Evolutionary conservation across 495 filamentous ascomycete genomes (phyloP).

Genomic region (Hypomontagnella monticulosa): DNA sequence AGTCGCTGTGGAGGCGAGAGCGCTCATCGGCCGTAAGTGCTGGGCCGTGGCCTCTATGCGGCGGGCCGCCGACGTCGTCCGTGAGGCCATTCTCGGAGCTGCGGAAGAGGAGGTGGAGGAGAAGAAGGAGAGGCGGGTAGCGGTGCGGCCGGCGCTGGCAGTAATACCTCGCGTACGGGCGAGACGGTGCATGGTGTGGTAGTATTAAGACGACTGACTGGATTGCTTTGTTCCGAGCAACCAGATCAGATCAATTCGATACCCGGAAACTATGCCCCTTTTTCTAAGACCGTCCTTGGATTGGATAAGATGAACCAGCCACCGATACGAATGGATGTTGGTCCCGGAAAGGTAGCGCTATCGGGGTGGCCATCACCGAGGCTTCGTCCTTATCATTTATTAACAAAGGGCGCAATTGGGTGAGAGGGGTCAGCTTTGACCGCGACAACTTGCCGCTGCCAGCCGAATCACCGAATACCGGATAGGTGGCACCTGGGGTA

Average conservation of each 20-base stretch:
- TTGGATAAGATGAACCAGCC: conserved; percentile 14
- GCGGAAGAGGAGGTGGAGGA: conserved; percentile 28
- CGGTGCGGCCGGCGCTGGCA: conserved; percentile 44
- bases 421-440: conserved; percentile 25
- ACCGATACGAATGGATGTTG: conserved; percentile 1
- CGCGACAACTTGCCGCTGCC: conserved; percentile 18
- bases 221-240: background rate
- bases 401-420: conserved; percentile 26
- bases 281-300: conserved; percentile 4
- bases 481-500: conserved; percentile 17
- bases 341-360: conserved; percentile 33
- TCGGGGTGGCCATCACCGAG: conserved; percentile 28
- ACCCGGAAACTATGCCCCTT: background rate
- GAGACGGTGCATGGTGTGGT: conserved; percentile 53
- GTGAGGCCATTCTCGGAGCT: conserved; percentile 47
- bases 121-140: conserved; percentile 18
- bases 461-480: conserved; percentile 40
- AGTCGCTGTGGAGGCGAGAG: conserved; percentile 68
- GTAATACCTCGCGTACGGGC: conserved; percentile 48
- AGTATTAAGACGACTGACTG: background rate
- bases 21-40: conserved; percentile 61
- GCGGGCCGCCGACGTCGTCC: conserved; percentile 44
- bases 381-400: background rate
- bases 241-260: conserved; percentile 1
- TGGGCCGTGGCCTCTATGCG: conserved; percentile 70